Evolutionary conservation across 768 basidiomycete genomes (phyloP).

Genomic region (Serendipita vermifera): DNA sequence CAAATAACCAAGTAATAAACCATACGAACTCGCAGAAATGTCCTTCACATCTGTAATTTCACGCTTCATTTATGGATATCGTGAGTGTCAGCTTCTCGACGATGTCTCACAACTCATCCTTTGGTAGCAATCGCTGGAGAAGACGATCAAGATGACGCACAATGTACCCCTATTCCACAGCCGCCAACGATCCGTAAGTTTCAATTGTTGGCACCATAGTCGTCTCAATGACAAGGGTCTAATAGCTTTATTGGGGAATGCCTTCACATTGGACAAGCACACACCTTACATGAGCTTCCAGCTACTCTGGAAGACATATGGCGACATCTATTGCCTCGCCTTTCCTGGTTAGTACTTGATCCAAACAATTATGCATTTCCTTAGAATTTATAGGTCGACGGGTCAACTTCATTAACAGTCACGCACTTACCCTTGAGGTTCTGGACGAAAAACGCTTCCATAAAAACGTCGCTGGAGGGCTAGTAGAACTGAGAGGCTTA

Average conservation of each 20-base stretch:
- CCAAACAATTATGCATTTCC: too few relatives aligned
- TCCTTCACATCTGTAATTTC: not conserved
- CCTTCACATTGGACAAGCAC: slow-evolving; percentile 15
- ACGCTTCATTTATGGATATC: not conserved
- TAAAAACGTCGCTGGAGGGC: slow-evolving; percentile 25
- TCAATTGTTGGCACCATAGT: not conserved
- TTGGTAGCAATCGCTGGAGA: not conserved
- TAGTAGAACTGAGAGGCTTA: slow-evolving; percentile 28
- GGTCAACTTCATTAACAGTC: slow-evolving; percentile 24
- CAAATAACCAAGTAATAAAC: too few relatives aligned
- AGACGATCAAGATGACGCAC: not conserved
- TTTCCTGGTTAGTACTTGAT: slow-evolving; percentile 24
- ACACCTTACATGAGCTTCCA: slow-evolving; percentile 19
- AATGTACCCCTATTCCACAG: slow-evolving; percentile 27
- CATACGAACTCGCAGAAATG: too few relatives aligned
- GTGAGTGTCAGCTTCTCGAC: not conserved
- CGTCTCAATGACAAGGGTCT: not conserved
- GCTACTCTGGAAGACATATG: slow-evolving; percentile 25
- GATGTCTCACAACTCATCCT: not conserved
- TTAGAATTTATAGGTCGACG: slow-evolving; percentile 18
- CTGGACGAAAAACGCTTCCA: slow-evolving; percentile 32
- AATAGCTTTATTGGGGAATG: slow-evolving; percentile 30
- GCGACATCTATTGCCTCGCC: slow-evolving; percentile 31
- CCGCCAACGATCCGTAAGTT: slow-evolving; percentile 27
- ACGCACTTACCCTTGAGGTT: slow-evolving; percentile 30